These are phyloP conservation scores for Penicillium crystallinum DNA, from an alignment of 495 filamentous ascomycete genomes.

Conservation along the genomic window DNA sequence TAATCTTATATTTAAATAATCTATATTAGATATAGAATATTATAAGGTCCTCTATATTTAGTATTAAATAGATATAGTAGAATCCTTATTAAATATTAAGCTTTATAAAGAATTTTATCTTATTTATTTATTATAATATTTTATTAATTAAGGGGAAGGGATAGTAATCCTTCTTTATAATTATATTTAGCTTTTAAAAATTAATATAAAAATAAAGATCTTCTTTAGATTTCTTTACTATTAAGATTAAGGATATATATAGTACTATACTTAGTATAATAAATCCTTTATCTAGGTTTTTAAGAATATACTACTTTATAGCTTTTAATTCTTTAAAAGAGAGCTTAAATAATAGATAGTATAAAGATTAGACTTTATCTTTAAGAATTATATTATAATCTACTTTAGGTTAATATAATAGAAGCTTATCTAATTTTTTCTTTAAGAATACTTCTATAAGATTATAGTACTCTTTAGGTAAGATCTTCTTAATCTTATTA, in stretches of 20 bases:
- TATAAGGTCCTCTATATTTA: constrained; percentile 9
- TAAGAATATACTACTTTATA: neutral
- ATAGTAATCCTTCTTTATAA: no score
- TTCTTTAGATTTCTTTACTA: constrained; percentile 29
- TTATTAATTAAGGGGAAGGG: neutral
- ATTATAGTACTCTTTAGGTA: no score
- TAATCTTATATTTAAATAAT: constrained; percentile 17
- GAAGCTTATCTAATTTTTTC: constrained; percentile 1
- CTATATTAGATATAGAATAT: constrained; percentile 12
- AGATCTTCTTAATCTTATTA: neutral
- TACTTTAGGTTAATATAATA: neutral
- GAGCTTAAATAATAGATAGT: neutral
- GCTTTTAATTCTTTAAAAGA: neutral
- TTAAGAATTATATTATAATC: constrained; percentile 2
- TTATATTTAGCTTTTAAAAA: no score
- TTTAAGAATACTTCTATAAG: constrained; percentile 10
- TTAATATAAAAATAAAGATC: constrained; percentile 31
- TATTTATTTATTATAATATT: constrained; percentile 22
- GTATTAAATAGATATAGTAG: constrained; percentile 22
- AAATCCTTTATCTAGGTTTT: constrained; percentile 19
- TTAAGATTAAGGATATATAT: constrained; percentile 27
- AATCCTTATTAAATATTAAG: constrained; percentile 40
- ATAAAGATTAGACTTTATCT: neutral
- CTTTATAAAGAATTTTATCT: constrained; percentile 39
- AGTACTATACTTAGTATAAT: constrained; percentile 30